Base-by-base conservation (phyloP, 495 filamentous ascomycete species). In the Sporormia fimetaria region DNA sequence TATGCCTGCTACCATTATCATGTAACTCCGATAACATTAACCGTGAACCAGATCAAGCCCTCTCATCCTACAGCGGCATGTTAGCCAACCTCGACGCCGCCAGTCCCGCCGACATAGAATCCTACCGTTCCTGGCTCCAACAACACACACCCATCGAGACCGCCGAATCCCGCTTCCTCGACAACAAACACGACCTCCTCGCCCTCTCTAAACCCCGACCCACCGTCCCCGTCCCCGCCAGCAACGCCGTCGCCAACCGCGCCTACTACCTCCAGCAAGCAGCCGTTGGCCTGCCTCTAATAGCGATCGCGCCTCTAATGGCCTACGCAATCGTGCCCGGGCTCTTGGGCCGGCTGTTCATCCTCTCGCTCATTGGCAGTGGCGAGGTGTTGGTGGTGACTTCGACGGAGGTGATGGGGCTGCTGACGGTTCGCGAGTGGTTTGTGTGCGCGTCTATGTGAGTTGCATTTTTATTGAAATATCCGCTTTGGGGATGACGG, bases 101-200 rank as follows among this genome's bases (percentile, higher is more conserved):
- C 5, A 63, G 63, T 0, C 48, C 67, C 4, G 62, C 69, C 5
- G 75, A 84, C 33, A 63, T 87, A 38, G 57, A 67, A 6, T 64
- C 66, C 27, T 92, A 88, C 57, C 73, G 71, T 21, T 56, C 55
- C 17, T 92, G 80, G 67, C 75, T 88, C 49, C 64, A 66, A 21
- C 64, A 63, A 6, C 63, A 76, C 25, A 61, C 60, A 14, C 80
- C 81, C 8, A 70, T 88, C 37, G 72, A 70, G 15, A 68, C 74
- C 14, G 55, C 58, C n/a, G 84, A 88, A 56, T 68, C 74, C 1
- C 69, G 66, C 25, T 88, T 87, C 56, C 65, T 92, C 4, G 69
- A 81, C 24, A 62, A 73, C 14, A 55, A 63, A 14, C 64, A 70
- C 5, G 84, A 92, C 49, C 71, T 92, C 10, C 37, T 55, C n/a